phyloP scores from a whole-genome alignment of 2,329 filamentous ascomycete species.

The Cladosporium velox region DNA sequence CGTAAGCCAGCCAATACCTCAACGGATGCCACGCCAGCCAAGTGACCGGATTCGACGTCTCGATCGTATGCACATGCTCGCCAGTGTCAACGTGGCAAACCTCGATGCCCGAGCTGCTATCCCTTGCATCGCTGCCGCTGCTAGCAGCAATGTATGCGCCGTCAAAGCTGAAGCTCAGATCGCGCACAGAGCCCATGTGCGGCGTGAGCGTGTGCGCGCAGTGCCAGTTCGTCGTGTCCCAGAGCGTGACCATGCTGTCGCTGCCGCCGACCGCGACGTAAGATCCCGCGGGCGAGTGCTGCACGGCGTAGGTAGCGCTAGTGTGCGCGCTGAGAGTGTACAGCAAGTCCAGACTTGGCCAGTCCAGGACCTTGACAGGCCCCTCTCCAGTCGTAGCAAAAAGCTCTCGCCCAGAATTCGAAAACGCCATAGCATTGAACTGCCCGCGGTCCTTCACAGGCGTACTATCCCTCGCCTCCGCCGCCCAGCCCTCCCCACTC shows the following conservation, averaged over 20 bases:
- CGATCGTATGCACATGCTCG: conserved; percentile 70
- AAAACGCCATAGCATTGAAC: conserved; percentile 74
- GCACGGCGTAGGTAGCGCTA: conserved; percentile 67
- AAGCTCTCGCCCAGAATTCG: conserved; percentile 69
- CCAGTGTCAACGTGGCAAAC: conserved; percentile 74
- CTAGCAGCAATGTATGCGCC: conserved; percentile 74
- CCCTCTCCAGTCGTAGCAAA: conserved; percentile 73
- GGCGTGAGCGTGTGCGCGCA: conserved; percentile 70
- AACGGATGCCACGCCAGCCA: conserved; percentile 76
- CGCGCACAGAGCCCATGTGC: conserved; percentile 68
- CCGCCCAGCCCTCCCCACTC: conserved; percentile 19
- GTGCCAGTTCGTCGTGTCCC: conserved; percentile 77
- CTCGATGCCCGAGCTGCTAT: conserved; percentile 70
- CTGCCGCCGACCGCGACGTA: conserved; percentile 74
- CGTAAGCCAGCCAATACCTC: conserved; percentile 72
- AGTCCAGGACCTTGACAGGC: conserved; percentile 68
- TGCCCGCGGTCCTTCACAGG: conserved; percentile 43
- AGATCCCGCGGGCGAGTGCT: conserved; percentile 69
- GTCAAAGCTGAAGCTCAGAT: conserved; percentile 76
- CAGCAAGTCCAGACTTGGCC: conserved; percentile 59
- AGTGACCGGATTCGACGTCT: conserved; percentile 64
- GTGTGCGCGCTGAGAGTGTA: conserved; percentile 71
- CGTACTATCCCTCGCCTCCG: conserved; percentile 27
- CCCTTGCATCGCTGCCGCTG: conserved; percentile 49
- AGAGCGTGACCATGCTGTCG: conserved; percentile 73